Evolutionary conservation across 768 basidiomycete species (phyloP), one percentile per base, ranked within the genome.

Genomic region (Mycena alexandri): DNA sequence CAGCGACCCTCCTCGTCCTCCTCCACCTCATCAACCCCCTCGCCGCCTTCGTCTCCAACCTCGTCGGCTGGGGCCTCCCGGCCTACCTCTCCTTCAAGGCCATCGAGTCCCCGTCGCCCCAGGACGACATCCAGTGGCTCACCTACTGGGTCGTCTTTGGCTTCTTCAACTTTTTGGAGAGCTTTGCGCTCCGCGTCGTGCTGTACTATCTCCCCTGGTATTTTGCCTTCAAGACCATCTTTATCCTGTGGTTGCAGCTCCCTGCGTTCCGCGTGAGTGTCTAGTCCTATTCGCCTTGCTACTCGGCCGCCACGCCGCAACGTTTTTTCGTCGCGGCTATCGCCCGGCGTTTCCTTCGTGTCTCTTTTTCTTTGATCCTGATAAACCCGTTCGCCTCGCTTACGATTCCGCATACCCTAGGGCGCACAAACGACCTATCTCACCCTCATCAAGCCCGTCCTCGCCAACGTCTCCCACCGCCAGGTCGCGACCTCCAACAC

Each of bases 111-210:
- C 93, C 94, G n/a, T 85, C 87, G 3, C 84, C 90, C 65, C 86
- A 90, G 72, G 95, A 97, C 72, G 93, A 97, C 80, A 85, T 92
- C 74, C 96, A 98, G 81, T 98, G 96, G 96, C 86, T 98, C 75
- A 97, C 96, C 3, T 99, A 99, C 85, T 99, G 97, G 97, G 86
- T 94, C 76, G 87, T 97, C 60, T 96, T 98, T 73, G 95, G 95
- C 61, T 92, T 90, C 80, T 91, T 98, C 87, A 97, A 92, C 84
- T 94, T 98, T 81, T 74, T 93, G 67, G 97, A 98, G 83, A 91
- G 88, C 75, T 86, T 97, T 73, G 94, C 93, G 58, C 84, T 94
- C 70, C 88, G 92, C 57, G 66, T 93, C 67, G 87, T 98, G 67
- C 90, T 98, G 71, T 95, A 96, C 84, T 99, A 96, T 76, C 75